Base-by-base conservation (phyloP, 2,329 filamentous ascomycete species). In the Aspergillus jensenii region DNA sequence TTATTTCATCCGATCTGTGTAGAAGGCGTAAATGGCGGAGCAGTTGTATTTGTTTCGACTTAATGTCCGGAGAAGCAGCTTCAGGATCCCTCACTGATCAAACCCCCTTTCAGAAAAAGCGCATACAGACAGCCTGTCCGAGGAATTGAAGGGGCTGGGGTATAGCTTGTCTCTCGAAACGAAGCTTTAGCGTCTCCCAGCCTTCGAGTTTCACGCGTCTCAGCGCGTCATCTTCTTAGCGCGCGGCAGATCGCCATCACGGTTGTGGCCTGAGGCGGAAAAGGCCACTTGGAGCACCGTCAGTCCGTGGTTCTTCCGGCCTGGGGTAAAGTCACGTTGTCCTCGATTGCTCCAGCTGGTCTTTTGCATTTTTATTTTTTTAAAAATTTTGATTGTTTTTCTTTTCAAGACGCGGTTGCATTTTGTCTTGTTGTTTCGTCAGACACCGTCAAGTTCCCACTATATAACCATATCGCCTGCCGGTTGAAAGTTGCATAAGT, bases 151-250 rank as follows among this genome's bases (percentile, higher is more conserved):
- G 56, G 43, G 59, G 56, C 21, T 25, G 25, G 19, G 23, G 44
- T 21, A 52, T 31, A 47, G 47, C 46, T 52, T 21, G 23, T 17
- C 35, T 17, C 35, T 17, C 25, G 25, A 46, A 44, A 58, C 25
- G 35, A 41, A 43, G 35, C 41, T 19, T 39, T 17, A n/a, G 17
- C 41, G 48, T 39, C 44, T 52, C 60, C 62, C 59, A 65, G 60
- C 62, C 60, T 59, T 58, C 57, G 35, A 54, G 17, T 56, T 65
- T 62, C 59, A 68, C 68, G 68, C 67, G 67, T 63, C 35, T 14
- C 12, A 52, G 55, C 59, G 59, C 56, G 61, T 60, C 49, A 17
- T 19, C 31, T 19, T n/a, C 49, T 46, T 59, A 57, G 57, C 62
- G 59, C 58, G 59, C 60, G 56, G 46, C 51, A 53, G 57, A 5